These are phyloP conservation scores for Penicillium sp. DNA, from an alignment of 2,329 filamentous ascomycete species.

Conservation along the genomic window DNA sequence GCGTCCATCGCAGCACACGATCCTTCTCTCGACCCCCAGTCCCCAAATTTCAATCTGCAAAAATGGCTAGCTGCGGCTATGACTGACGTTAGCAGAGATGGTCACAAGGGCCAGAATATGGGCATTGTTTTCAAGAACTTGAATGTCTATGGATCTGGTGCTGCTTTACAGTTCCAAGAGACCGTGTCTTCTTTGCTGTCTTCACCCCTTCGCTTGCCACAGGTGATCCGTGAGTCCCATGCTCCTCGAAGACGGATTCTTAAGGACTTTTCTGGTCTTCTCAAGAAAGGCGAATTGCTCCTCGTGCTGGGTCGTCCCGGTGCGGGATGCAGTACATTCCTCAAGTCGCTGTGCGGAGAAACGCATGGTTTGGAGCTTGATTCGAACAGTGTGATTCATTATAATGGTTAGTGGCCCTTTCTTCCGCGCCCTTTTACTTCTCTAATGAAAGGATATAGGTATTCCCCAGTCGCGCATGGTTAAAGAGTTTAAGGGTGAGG, in stretches of 20 bases:
- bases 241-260: conserved; percentile 50
- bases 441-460: conserved; percentile 3
- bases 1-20: conserved; percentile 16
- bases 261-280: conserved; percentile 58
- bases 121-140: conserved; percentile 25
- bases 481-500: conserved; percentile 39
- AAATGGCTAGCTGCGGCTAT: conserved; percentile 22
- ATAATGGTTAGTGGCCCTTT: conserved; percentile 58
- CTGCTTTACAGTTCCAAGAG: conserved; percentile 25
- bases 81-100: conserved; percentile 14
- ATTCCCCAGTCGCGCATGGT: conserved; percentile 29
- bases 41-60: conserved; percentile 15
- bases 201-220: conserved; percentile 19
- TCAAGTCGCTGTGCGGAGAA: conserved; percentile 80
- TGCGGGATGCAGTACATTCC: conserved; percentile 67
- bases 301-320: conserved; percentile 51
- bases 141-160: conserved; percentile 26
- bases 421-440: not conserved
- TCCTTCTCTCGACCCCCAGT: conserved; percentile 17
- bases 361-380: conserved; percentile 74
- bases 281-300: conserved; percentile 53
- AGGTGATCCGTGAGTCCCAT: conserved; percentile 13
- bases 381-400: conserved; percentile 69
- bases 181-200: conserved; percentile 22
- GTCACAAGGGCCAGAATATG: conserved; percentile 8